Base-by-base conservation (phyloP, 2,329 filamentous ascomycete species). In the Zymoseptoria ardabiliae region DNA sequence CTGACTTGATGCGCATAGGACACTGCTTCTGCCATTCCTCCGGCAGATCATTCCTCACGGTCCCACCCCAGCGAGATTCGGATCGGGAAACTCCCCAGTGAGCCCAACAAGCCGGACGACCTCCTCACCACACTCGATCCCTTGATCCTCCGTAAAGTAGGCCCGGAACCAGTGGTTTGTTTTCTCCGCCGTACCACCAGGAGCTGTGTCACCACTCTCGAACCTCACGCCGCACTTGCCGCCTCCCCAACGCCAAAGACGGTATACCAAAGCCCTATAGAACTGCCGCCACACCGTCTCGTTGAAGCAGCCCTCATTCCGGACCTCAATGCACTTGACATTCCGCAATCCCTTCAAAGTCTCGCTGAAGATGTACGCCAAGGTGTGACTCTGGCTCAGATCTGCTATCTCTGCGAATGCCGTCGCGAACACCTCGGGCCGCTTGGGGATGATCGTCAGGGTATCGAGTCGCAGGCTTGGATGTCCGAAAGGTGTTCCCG, bases 321-420 rank as follows among this genome's bases (percentile, higher is more conserved):
- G 56, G 53, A 74, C 69, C 45, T 69, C 61, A 11, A 74, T 59
- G 53, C 60, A 63, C 21, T 62, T 51, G 2, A 74, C 69, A 8
- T 68, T 68, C 5, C 66, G 28, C 60, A 74, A 60, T 49, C 66
- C 63, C 62, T 71, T 70, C 23, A 73, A 56, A 22, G 70, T 73
- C 66, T 74, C 72, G 49, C 68, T 67, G 52, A 74, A 65, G 52
- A 73, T 69, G 60, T 73, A 73, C 7, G 71, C 71, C 52, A 74
- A 62, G 11, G 71, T 73, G 56, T 74, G 72, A 20, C 64, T 63
- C 50, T 74, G 71, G 50, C 65, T 67, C 48, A 73, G 63, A 57
- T 73, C 71, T 50, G 72, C 72, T 41, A 74, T 68, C 50, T 73
- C 71, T 19, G 68, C 70, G 57, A 72, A 73, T 2, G 65, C 62